Conservation (phyloP, 495 filamentous ascomycete genomes). For the Talaromyces trachyspermus region DNA sequence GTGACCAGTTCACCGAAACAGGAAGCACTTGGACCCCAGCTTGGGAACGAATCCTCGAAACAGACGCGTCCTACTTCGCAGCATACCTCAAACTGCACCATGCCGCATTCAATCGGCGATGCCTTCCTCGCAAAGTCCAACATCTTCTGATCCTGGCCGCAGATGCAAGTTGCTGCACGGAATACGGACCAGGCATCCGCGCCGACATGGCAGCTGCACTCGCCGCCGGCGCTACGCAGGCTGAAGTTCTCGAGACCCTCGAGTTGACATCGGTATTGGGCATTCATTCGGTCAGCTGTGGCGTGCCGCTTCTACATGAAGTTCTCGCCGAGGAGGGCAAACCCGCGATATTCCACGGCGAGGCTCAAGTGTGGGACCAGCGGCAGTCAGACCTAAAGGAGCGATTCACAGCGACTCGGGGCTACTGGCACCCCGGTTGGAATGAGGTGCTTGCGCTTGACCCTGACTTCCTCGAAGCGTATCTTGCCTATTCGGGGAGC, state of each 20-base stretch:
- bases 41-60: not conserved
- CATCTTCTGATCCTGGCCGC: not conserved
- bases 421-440: not conserved
- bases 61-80: not conserved
- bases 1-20: not conserved
- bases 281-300: not conserved
- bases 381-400: not conserved
- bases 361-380: not conserved
- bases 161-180: not conserved
- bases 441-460: not conserved
- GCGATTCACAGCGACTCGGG: not conserved
- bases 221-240: not conserved
- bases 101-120: not conserved
- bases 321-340: not conserved
- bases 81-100: conserved; percentile 1
- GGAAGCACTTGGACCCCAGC: conserved; percentile 1
- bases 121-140: not conserved
- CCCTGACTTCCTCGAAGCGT: not conserved
- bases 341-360: not conserved
- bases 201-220: not conserved
- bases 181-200: not conserved
- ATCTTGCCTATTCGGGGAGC: not conserved
- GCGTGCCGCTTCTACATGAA: not conserved
- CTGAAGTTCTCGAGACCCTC: not conserved
- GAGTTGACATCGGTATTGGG: not conserved